Evolutionary conservation across 176 grass and related monocot genomes (phyloP), one percentile per base, ranked within the genome.

Genomic region (Eremochloa ophiuroides): DNA sequence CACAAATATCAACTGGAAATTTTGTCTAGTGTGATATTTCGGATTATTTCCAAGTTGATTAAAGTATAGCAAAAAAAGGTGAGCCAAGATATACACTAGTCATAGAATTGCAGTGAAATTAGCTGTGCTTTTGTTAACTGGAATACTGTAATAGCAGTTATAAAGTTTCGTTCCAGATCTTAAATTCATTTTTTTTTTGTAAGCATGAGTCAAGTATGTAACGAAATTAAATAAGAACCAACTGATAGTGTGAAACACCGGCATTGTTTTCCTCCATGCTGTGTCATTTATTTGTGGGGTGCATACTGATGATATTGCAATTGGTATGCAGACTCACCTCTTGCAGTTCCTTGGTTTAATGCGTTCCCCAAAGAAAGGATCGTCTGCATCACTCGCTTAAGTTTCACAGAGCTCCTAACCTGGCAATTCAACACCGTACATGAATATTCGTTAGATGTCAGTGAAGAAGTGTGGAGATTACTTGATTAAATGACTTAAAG

Each of bases 321-420:
- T 51, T 27, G 16, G 44, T n/a, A 70, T 6, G 22, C 51, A 51
- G 59, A 91, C 90, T 93, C 62, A 98, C 95, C 95, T 83, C 95
- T 92, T 48, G 95, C 92, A 78, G 95, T 95, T 86, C 95, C 95
- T 86, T 98, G 95, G 72, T 98, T 98, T 62, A 98, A 89, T 65
- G 95, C 92, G 75, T 98, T 98, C 48, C 95, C 95, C 61, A 98
- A 84, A 39, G 95, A 88, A 75, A 98, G 95, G 89, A 98, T 98
- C 47, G 95, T 94, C 75, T 94, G 92, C 95, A 98, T 93, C 61
- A 94, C 88, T 79, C 69, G 86, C 80, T 93, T 94, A 31, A 98
- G 84, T 79, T 98, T 98, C 28, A 87, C 61, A 82, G 95, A 98
- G 72, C 82, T 89, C 78, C 90, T 86, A 51, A 98, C 88, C 95